phyloP scores from a whole-genome alignment of 768 basidiomycete species.

The Collybia mongolica region DNA sequence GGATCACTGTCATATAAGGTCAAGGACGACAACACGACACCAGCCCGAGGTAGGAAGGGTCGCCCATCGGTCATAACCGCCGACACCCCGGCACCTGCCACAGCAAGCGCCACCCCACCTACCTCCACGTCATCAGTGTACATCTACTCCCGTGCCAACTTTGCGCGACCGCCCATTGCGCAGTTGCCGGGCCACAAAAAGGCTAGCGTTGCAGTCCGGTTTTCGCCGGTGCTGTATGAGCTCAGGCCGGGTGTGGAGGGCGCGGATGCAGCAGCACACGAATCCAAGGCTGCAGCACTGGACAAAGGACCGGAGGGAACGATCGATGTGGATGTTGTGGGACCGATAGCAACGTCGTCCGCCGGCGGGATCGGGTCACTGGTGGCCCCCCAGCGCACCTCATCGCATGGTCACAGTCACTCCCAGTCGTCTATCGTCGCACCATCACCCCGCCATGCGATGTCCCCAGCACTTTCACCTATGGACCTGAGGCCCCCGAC shows the following conservation, averaged over 20 bases:
- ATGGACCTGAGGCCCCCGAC: constrained; percentile 57
- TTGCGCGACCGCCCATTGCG: constrained; percentile 89
- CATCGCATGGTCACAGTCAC: constrained; percentile 15
- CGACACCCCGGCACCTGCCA: constrained; percentile 26
- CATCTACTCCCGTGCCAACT: constrained; percentile 94
- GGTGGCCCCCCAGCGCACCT: constrained; percentile 32
- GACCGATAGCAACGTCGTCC: constrained; percentile 26
- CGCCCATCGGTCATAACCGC: constrained; percentile 40
- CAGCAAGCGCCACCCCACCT: neutral
- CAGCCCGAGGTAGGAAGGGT: constrained; percentile 58
- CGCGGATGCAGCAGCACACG: constrained; percentile 21
- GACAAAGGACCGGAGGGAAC: constrained; percentile 64
- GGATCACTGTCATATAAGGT: constrained; percentile 13
- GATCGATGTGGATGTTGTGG: constrained; percentile 60
- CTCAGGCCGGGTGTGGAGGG: constrained; percentile 61
- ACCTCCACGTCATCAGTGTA: constrained; percentile 66
- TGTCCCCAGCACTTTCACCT: constrained; percentile 60
- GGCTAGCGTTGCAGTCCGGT: constrained; percentile 89
- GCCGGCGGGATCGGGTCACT: constrained; percentile 18
- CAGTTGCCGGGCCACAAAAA: constrained; percentile 97
- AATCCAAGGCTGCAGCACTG: constrained; percentile 51
- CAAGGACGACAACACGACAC: constrained; percentile 38
- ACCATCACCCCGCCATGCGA: constrained; percentile 46
- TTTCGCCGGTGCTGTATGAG: constrained; percentile 92
- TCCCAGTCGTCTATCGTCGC: constrained; percentile 36